These are phyloP conservation scores for Lichtheimia ramosa DNA, from an alignment of 371 early-diverging fungal species.

Conservation along the genomic window DNA sequence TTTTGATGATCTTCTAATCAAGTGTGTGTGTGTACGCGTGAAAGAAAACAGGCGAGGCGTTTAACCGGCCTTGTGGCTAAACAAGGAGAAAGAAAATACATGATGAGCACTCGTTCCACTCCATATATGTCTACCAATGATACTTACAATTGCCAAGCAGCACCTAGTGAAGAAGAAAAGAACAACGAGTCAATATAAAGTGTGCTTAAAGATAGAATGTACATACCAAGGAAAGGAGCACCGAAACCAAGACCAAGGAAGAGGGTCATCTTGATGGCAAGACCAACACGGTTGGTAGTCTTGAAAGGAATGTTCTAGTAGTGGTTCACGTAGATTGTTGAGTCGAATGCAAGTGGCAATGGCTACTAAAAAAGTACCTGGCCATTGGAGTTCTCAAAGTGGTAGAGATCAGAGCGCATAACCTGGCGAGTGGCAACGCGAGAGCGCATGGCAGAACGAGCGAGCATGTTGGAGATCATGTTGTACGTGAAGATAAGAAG, in stretches of 20 bases:
- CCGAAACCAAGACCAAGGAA: constrained; percentile 57
- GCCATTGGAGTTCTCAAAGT: constrained; percentile 49
- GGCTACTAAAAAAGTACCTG: constrained; percentile 37
- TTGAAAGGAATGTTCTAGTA: constrained; percentile 62
- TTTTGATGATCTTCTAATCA: no score
- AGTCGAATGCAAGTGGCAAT: no score
- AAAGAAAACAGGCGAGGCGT: neutral
- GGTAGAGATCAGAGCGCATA: constrained; percentile 51
- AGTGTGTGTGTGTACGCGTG: no score
- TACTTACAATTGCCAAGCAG: constrained; percentile 50
- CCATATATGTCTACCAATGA: no score
- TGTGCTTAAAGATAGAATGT: neutral
- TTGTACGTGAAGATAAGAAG: constrained; percentile 2
- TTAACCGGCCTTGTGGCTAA: constrained; percentile 49
- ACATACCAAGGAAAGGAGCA: constrained; percentile 59
- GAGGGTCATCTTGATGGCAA: constrained; percentile 53
- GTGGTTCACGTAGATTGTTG: no score
- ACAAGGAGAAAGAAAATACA: constrained; percentile 7
- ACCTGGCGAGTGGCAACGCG: constrained; percentile 38
- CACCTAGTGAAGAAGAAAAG: constrained; percentile 20
- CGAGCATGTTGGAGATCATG: constrained; percentile 47
- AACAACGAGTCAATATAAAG: neutral
- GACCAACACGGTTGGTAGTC: constrained; percentile 60
- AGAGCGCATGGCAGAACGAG: constrained; percentile 48
- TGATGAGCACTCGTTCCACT: neutral